Conservation (phyloP, 2,329 filamentous ascomycete genomes). For the Thelonectria olida region DNA sequence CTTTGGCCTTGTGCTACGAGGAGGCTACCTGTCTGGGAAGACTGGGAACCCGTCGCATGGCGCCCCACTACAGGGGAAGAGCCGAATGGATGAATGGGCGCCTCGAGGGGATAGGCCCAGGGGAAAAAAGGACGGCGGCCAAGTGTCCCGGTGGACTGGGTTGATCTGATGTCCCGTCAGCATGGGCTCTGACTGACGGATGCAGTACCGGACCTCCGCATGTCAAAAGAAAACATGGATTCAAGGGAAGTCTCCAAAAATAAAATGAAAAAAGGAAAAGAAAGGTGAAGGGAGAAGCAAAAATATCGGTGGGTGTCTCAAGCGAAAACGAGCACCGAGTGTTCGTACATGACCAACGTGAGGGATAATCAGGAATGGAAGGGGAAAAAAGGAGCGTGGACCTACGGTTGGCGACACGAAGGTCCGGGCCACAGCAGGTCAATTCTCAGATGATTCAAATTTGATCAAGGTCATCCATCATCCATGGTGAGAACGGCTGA, state of each 20-base stretch:
- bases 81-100: conserved; percentile 37
- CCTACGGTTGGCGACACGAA: conserved; percentile 4
- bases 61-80: conserved; percentile 41
- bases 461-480: conserved; percentile 6
- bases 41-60: conserved; percentile 39
- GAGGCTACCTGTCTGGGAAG: conserved; percentile 33
- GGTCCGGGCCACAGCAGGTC: conserved; percentile 7
- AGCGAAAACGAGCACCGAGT: neutral
- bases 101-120: conserved; percentile 35
- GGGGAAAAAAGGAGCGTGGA: neutral
- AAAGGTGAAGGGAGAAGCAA: neutral
- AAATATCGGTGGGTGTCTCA: neutral
- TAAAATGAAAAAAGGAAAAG: conserved; percentile 3
- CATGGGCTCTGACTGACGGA: conserved; percentile 36
- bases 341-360: neutral
- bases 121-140: conserved; percentile 41
- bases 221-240: conserved; percentile 15
- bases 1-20: conserved; percentile 35
- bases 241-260: conserved; percentile 6
- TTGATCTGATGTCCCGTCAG: conserved; percentile 43
- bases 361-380: neutral
- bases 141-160: conserved; percentile 42
- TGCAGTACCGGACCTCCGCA: conserved; percentile 21
- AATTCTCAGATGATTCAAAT: conserved; percentile 14
- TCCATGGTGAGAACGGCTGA: conserved; percentile 2